Base-by-base conservation (phyloP, 371 early-diverging fungal species). In the Mortierella sp. region DNA sequence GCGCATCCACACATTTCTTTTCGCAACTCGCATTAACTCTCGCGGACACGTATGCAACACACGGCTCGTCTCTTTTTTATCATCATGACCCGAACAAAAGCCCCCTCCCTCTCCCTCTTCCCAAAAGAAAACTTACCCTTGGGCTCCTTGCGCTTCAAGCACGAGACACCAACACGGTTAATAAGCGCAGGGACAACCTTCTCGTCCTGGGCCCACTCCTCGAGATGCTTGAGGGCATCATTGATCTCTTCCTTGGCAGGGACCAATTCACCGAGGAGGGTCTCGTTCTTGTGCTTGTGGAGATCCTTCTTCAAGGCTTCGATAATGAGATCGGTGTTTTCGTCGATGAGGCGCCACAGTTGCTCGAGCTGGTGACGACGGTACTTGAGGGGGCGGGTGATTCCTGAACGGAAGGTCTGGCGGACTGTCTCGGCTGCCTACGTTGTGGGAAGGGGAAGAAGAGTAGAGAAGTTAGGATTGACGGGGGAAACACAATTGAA, bases 301-400 rank as follows among this genome's bases (percentile, higher is more conserved):
- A 95, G 80, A 87, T 97, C 98, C 74, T 90, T 86, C 79, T 82
- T 72, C 53, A 96, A 73, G 37, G 96, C 95, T 2, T 91, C 92
- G 51, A 77, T 73, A 57, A 97, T 57, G 11, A 77, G 82, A 8
- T 91, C 91, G 81, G 93, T 90, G 84, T 97, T 93, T 44, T 96
- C 94, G 40, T 89, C 88, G 51, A 96, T 46, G 50, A 96, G 80
- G 16, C 88, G 78, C 82, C 93, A 92, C 5, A 97, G 80, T 37
- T 89, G 90, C 50, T 92, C 90, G 44, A 97, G 90, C 81, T 96
- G 96, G 46, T 88, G 81, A 71, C 93, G 93, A 77, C 97, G 93
- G 88, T 88, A 94, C 24, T 76, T 82, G 69, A 93, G 71, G 31
- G 91, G 86, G 5, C 88, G 85, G 48, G 95, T 90, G 57, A 78